Evolutionary conservation across 2,329 filamentous ascomycete species (phyloP), one percentile per base, ranked within the genome.

Genomic region (Allantophomopsis cytisporea): DNA sequence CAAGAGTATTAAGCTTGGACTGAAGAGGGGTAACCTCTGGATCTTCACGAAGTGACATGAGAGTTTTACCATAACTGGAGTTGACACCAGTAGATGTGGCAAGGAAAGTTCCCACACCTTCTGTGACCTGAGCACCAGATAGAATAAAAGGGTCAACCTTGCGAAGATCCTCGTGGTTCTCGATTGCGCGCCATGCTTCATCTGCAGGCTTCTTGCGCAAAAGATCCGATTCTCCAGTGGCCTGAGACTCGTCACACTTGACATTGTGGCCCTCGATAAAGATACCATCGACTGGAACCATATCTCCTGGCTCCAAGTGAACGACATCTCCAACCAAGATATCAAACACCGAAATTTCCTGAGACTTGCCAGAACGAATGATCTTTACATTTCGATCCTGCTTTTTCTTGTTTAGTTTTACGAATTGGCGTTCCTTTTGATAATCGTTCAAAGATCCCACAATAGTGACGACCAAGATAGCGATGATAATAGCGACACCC

Each of bases 391-490:
- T 63, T 23, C 83, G 71, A 52, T 86, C 78, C 37, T 86, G 77
- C 57, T 88, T 88, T 53, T 85, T 84, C 56, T 76, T 76, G 59
- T 87, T 87, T 43, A 88, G 63, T 56, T 84, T 85, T 31, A 83
- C 79, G 50, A 88, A 88, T 51, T 85, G 80, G 35, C 79, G 71
- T 55, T 87, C 83, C 57, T 87, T 87, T 51, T 88, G 83, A 70
- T 77, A 88, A 53, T 88, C 83, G 47, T 86, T 88, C 28, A 78
- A 62, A n/a, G 83, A 82, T 44, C 81, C 83, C 15, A 85, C 83
- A 15, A 81, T 58, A 3, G 87, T 79, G 36, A 88, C 83, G 45
- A 88, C 78, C 13, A 80, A 54, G 43, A 88, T 84, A 38, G 83
- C 83, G 16, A 80, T 71, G 34, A 86, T 77, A 46, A 88, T 86